These are phyloP conservation scores for Escovopsis sp. DNA, from an alignment of 2,329 filamentous ascomycete species.

Conservation along the genomic window DNA sequence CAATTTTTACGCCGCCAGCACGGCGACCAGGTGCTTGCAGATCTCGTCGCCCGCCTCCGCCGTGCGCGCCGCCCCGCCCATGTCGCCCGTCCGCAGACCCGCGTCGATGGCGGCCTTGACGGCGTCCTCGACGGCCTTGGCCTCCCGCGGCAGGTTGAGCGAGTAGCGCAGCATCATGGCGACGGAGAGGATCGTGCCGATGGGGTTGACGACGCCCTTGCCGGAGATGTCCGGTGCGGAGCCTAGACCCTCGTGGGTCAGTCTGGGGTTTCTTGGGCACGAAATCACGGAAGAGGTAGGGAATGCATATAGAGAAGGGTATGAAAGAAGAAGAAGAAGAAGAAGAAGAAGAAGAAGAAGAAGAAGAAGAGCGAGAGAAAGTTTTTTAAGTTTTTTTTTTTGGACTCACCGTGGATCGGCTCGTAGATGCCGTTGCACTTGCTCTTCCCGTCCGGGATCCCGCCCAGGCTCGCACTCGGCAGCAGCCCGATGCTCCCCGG, in stretches of 20 bases:
- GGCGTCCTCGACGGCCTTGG: constrained; percentile 65
- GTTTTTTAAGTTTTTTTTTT: no score
- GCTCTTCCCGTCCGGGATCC: constrained; percentile 71
- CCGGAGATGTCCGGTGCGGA: constrained; percentile 90
- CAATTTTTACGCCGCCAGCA: constrained; percentile 35
- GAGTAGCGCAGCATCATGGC: constrained; percentile 97
- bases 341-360: background rate
- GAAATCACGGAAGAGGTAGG: background rate
- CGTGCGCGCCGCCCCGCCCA: constrained; percentile 64
- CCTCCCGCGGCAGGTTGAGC: constrained; percentile 62
- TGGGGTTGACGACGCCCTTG: constrained; percentile 79
- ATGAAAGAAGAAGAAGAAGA: background rate
- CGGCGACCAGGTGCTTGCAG: constrained; percentile 51
- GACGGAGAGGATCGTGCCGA: constrained; percentile 81
- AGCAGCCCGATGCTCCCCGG: constrained; percentile 79
- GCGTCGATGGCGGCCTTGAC: constrained; percentile 67
- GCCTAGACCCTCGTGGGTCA: constrained; percentile 29
- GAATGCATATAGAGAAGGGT: background rate
- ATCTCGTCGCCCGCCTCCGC: constrained; percentile 64
- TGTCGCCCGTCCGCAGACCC: constrained; percentile 68
- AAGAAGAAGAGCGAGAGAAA: no score
- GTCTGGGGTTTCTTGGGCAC: no score
- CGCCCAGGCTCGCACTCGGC: constrained; percentile 75
- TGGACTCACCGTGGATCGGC: constrained; percentile 73
- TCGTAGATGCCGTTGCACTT: constrained; percentile 93